Conservation (phyloP, 441 rosid genomes). For the Aquilaria agallochum region DNA sequence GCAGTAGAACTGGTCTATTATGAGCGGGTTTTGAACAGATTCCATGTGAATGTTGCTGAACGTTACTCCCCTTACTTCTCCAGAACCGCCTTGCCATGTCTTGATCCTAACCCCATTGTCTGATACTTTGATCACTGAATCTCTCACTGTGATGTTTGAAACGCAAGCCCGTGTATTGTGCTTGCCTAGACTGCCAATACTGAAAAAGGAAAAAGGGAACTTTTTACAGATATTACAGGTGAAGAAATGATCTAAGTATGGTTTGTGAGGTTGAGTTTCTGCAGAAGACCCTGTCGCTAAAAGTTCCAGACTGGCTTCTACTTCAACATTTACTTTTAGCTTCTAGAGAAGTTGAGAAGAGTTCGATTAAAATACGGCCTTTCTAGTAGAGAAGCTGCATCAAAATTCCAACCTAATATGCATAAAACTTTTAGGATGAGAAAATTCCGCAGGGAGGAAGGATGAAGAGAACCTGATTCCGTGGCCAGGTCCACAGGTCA, state of each 20-base stretch:
- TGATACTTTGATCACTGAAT: conserved; percentile 52
- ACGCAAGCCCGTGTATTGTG: conserved; percentile 83
- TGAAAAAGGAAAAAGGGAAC: conserved; percentile 10
- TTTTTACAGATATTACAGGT: too few species aligned
- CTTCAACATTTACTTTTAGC: too few species aligned
- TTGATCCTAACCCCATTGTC: conserved; percentile 84
- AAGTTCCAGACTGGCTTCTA: too few species aligned
- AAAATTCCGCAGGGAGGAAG: neutral
- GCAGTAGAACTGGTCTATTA: conserved; percentile 79
- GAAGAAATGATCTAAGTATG: too few species aligned
- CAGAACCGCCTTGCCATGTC: conserved; percentile 94
- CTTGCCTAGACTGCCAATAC: conserved; percentile 90
- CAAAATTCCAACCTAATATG: too few species aligned
- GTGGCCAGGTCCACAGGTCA: conserved; percentile 88
- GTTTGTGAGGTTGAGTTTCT: too few species aligned
- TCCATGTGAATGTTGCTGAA: conserved; percentile 77
- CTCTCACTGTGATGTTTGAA: conserved; percentile 64
- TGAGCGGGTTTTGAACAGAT: conserved; percentile 67
- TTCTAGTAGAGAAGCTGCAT: too few species aligned
- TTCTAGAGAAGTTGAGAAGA: too few species aligned
- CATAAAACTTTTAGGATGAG: too few species aligned
- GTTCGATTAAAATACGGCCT: too few species aligned
- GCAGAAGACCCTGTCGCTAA: too few species aligned
- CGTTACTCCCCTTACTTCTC: conserved; percentile 56
- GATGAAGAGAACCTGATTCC: conserved; percentile 57